Evolutionary conservation across 2,329 filamentous ascomycete species (phyloP).

Genomic region (Helminthosporium solani): DNA sequence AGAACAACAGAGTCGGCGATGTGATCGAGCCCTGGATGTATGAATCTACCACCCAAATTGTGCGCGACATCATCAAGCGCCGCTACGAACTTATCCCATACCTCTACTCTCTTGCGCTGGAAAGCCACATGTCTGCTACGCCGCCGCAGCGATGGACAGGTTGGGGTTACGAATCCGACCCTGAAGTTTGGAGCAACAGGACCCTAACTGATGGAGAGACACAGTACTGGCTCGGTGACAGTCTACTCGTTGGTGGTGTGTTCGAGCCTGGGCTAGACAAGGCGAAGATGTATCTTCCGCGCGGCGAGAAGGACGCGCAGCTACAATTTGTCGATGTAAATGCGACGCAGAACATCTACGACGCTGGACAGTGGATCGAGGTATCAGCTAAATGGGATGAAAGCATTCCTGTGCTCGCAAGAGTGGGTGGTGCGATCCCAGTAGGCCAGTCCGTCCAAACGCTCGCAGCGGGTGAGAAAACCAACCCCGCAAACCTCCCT

Average conservation of each 20-base stretch:
- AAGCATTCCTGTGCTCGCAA: constrained; percentile 58
- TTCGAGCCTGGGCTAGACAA: constrained; percentile 60
- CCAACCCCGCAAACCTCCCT: constrained; percentile 48
- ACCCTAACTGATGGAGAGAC: constrained; percentile 63
- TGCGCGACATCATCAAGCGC: constrained; percentile 66
- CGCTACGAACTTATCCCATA: constrained; percentile 73
- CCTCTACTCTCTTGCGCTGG: constrained; percentile 65
- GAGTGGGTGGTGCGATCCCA: constrained; percentile 56
- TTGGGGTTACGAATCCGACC: constrained; percentile 69
- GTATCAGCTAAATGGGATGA: constrained; percentile 54
- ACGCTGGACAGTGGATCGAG: constrained; percentile 56
- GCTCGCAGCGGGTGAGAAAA: constrained; percentile 52
- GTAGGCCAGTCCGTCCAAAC: constrained; percentile 55
- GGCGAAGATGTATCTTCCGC: constrained; percentile 64
- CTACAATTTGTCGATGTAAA: constrained; percentile 65
- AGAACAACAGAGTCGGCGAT: constrained; percentile 66
- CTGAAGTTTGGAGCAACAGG: constrained; percentile 62
- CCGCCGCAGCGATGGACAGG: constrained; percentile 72
- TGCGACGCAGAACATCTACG: constrained; percentile 59
- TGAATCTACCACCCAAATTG: constrained; percentile 61
- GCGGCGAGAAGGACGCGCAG: constrained; percentile 42
- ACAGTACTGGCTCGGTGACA: constrained; percentile 72
- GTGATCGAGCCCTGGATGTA: constrained; percentile 82
- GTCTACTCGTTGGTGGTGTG: constrained; percentile 65
- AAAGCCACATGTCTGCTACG: constrained; percentile 60